These are phyloP conservation scores for Mimosa pudica DNA, from an alignment of 306 rosid genomes.

Conservation along the genomic window DNA sequence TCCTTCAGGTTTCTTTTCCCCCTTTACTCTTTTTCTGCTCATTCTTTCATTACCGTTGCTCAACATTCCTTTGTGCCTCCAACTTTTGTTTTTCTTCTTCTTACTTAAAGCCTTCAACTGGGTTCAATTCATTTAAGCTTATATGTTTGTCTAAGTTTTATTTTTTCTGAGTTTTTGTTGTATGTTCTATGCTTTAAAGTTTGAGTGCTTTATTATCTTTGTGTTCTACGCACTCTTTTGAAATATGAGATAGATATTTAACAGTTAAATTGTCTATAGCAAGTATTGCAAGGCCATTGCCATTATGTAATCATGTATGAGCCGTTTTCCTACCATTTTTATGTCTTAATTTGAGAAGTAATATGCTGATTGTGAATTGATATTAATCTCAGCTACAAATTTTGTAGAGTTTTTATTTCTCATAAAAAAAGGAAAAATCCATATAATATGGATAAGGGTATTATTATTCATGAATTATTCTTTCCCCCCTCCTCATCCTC, in stretches of 20 bases:
- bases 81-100: background rate
- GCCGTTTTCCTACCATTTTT: background rate
- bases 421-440: background rate
- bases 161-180: background rate
- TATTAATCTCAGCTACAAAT: background rate
- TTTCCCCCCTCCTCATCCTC: background rate
- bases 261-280: background rate
- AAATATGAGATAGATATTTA: background rate
- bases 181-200: background rate
- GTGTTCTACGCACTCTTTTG: background rate
- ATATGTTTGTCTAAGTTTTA: background rate
- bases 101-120: background rate
- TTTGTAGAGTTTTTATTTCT: background rate
- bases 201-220: background rate
- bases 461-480: background rate
- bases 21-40: background rate
- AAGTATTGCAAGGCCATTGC: background rate
- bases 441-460: background rate
- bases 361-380: background rate
- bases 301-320: background rate
- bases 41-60: background rate
- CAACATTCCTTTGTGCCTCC: background rate
- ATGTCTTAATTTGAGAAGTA: background rate
- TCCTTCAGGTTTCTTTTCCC: background rate
- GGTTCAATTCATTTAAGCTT: background rate